Conservation (phyloP, 495 filamentous ascomycete genomes). For the Hypoxylon fuscum region DNA sequence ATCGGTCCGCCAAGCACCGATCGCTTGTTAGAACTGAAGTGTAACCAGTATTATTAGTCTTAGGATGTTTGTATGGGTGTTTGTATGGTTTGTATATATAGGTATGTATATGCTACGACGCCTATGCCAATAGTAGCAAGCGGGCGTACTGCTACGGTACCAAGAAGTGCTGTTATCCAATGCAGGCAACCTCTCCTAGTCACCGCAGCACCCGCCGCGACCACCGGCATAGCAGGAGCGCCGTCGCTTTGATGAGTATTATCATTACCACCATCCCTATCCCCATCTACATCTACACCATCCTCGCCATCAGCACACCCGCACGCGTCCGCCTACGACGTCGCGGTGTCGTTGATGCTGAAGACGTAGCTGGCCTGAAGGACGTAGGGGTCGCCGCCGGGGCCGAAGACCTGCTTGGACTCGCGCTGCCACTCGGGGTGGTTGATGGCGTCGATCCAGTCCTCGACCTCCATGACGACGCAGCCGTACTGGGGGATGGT, state of each 20-base stretch:
- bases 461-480: constrained; percentile 72
- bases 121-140: background rate
- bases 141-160: too few relatives aligned
- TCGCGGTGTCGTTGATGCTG: constrained; percentile 49
- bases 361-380: constrained; percentile 75
- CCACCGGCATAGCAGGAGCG: background rate
- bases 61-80: too few relatives aligned
- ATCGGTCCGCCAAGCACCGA: too few relatives aligned
- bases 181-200: background rate
- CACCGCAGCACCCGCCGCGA: constrained; percentile 8
- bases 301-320: background rate
- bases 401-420: constrained; percentile 69
- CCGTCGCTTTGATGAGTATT: background rate
- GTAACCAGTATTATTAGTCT: too few relatives aligned
- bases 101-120: constrained; percentile 5
- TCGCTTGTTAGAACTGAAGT: too few relatives aligned
- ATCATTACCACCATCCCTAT: background rate
- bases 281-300: background rate
- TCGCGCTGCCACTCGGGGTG: constrained; percentile 77
- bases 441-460: constrained; percentile 86
- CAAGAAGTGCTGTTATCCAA: constrained; percentile 16
- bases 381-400: constrained; percentile 68
- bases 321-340: constrained; percentile 32
- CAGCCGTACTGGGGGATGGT: constrained; percentile 74
- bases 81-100: too few relatives aligned